These are phyloP conservation scores for Cordyceps fumosorosea DNA, from an alignment of 2,329 filamentous ascomycete genomes.

Conservation along the genomic window DNA sequence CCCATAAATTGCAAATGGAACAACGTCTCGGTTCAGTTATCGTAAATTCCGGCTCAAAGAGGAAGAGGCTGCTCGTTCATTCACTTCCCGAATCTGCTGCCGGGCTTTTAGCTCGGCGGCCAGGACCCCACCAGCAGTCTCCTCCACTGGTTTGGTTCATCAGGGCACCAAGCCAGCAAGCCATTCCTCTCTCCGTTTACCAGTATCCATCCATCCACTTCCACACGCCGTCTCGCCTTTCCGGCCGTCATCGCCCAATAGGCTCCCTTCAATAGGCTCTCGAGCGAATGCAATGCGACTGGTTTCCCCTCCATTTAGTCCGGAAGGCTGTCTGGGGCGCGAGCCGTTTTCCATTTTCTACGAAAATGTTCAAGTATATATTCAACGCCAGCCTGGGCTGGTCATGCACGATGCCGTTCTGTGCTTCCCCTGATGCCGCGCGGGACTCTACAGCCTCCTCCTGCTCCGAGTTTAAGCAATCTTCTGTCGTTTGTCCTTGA, in stretches of 20 bases:
- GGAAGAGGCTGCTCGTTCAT: background rate
- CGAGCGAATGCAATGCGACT: background rate
- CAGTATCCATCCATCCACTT: background rate
- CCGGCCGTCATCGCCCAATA: background rate
- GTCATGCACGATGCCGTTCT: background rate
- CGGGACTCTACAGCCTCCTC: background rate
- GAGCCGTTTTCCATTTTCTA: background rate
- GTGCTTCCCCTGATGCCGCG: background rate
- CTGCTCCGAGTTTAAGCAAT: background rate
- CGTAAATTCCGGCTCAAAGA: background rate
- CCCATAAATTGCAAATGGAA: background rate
- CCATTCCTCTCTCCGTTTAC: too few relatives aligned
- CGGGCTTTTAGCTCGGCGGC: conserved; percentile 13
- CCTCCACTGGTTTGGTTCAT: background rate
- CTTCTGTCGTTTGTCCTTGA: background rate
- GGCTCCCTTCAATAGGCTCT: background rate
- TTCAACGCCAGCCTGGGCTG: background rate
- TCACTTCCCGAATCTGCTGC: conserved; percentile 16
- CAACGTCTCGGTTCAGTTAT: background rate
- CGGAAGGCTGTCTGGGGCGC: background rate
- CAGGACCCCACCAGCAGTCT: background rate
- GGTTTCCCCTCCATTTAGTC: background rate
- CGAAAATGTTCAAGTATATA: conserved; percentile 1
- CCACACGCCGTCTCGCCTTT: background rate
- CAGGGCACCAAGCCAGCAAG: background rate